Evolutionary conservation across 139 green algal genomes (phyloP), one percentile per base, ranked within the genome.

Genomic region (Monoraphidium neglectum): DNA sequence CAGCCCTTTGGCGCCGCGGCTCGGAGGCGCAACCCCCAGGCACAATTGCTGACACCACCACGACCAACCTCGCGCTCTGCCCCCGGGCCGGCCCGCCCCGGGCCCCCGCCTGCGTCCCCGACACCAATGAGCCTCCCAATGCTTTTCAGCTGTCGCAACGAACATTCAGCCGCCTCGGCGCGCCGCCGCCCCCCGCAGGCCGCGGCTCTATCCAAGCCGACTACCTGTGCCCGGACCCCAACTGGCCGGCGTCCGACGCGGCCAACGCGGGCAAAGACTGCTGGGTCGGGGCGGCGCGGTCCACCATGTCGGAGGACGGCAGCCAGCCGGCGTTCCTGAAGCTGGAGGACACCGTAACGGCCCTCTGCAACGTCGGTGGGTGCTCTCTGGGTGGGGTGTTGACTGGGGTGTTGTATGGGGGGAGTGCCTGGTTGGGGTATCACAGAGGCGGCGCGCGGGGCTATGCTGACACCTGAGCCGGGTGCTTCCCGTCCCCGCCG

Each of bases 331-430:
- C 37, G 23, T 70, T 70, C 59, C 40, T 77, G 28, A 6, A 70
- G 36, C 26, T 77, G 40, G 35, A 69, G 10, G 59, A 77, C 30
- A 35, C n/a, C 57, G 40, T 28, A 61, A 46, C 59, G 1, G 57
- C 71, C 38, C 57, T 77, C 15, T 53, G 30, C 15, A 77, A 77
- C 21, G 57, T 77, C 38, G 71, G 57, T 28, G 26, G 69, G 15
- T 61, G 26, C 21, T 54, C 49, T 18, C 69, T 57, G 70, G 66
- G 70, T 37, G 65, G 21, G 10, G 51, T 28, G 51, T 28, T 60
- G 51, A 60, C 18, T 18, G 51, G 51, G 21, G 51, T 18, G 51
- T 28, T 60, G 51, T 18, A 21, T 18, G 21, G 51, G 51, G 21
- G 51, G 51, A 60, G 51, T 18, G 51, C 18, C 18, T 28, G 51